These are phyloP conservation scores for Fusarium illudens DNA, from an alignment of 2,329 filamentous ascomycete species.

Conservation along the genomic window DNA sequence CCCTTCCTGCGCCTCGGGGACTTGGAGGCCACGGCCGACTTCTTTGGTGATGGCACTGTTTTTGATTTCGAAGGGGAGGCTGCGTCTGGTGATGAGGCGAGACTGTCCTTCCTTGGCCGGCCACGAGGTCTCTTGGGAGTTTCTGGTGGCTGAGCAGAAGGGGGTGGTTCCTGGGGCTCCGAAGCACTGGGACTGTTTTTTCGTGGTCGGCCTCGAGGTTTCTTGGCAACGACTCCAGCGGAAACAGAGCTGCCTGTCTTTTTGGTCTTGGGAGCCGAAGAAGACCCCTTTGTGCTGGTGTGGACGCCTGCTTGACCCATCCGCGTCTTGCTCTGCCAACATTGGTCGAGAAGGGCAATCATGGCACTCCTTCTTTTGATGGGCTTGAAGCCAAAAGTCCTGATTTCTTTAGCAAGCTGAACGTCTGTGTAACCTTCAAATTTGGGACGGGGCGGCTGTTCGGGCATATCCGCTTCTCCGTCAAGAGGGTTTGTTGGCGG, in stretches of 20 bases:
- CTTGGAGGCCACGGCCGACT: constrained; percentile 3
- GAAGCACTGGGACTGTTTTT: constrained; percentile 40
- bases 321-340: constrained; percentile 70
- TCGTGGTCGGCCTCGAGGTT: constrained; percentile 47
- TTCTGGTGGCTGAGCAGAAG: constrained; percentile 45
- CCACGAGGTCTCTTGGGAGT: constrained; percentile 52
- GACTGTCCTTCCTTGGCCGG: constrained; percentile 51
- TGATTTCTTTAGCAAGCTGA: constrained; percentile 69
- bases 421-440: constrained; percentile 69
- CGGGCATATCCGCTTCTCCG: not conserved
- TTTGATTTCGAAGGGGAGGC: constrained; percentile 14
- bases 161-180: constrained; percentile 47
- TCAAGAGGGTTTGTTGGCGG: not conserved
- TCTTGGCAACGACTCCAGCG: constrained; percentile 26
- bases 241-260: constrained; percentile 19
- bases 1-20: constrained; percentile 26
- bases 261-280: constrained; percentile 15
- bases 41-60: constrained; percentile 19
- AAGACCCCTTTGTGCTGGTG: constrained; percentile 30
- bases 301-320: constrained; percentile 23
- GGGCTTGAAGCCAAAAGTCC: constrained; percentile 75
- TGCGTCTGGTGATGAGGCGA: constrained; percentile 3
- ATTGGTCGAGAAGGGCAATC: constrained; percentile 74
- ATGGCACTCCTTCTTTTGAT: constrained; percentile 73
- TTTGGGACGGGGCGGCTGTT: constrained; percentile 54